Conservation (phyloP, 1,139 yeast species). For the Saccharomyces hybrid region DNA sequence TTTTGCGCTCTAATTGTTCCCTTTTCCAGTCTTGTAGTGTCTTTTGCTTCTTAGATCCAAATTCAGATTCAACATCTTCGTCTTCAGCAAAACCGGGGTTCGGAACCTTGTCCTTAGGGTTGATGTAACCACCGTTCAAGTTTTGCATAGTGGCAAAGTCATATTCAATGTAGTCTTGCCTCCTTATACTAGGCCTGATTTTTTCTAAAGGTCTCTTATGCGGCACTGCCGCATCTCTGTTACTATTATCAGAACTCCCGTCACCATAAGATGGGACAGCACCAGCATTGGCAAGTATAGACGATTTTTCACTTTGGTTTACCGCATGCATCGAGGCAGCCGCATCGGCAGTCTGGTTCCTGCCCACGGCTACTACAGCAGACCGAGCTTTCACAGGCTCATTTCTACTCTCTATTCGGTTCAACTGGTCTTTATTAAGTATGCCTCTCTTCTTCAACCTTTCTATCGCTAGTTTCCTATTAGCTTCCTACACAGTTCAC, state of each 20-base stretch:
- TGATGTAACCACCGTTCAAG: conserved; percentile 77
- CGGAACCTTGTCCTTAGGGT: conserved; percentile 35
- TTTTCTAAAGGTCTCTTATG: conserved; percentile 13
- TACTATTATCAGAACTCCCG: background rate
- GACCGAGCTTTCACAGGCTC: conserved; percentile 9
- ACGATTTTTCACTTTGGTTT: background rate
- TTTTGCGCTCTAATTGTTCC: conserved; percentile 40
- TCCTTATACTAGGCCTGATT: conserved; percentile 38
- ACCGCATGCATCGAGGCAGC: background rate
- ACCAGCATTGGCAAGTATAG: background rate
- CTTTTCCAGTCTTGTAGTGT: conserved; percentile 74
- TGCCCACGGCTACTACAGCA: background rate
- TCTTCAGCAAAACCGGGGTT: conserved; percentile 20
- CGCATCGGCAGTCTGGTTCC: background rate
- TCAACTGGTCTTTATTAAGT: conserved; percentile 18
- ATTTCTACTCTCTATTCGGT: conserved; percentile 19
- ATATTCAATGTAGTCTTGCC: conserved; percentile 77
- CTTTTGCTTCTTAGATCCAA: conserved; percentile 32
- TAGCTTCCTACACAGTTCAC: conserved; percentile 33
- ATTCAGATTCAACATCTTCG: conserved; percentile 20
- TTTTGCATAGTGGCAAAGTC: conserved; percentile 88
- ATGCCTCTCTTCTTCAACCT: conserved; percentile 39
- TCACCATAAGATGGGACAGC: background rate
- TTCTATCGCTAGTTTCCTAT: conserved; percentile 52
- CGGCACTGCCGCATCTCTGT: background rate